Conservation (phyloP, 2,329 filamentous ascomycete genomes). For the Myriosclerotinia curreyana region DNA sequence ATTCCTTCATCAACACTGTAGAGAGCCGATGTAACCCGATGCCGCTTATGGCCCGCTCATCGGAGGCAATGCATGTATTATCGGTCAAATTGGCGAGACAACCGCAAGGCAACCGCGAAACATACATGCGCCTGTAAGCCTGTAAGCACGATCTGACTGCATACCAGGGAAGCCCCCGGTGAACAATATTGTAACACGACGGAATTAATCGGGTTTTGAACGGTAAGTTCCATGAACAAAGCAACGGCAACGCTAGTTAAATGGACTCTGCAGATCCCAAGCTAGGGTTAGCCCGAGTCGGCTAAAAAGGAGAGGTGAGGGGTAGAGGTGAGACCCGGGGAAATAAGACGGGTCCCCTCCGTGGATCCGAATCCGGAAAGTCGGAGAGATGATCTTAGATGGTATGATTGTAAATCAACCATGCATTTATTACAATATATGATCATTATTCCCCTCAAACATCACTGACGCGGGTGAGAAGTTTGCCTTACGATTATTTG, state of each 20-base stretch:
- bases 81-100: background rate
- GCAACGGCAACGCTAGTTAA: background rate
- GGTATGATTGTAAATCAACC: background rate
- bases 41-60: too few relatives aligned
- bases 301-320: background rate
- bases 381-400: background rate
- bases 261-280: background rate
- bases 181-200: background rate
- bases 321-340: background rate
- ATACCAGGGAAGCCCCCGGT: background rate
- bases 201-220: background rate
- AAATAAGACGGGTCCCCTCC: background rate
- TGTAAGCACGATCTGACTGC: constrained; percentile 2
- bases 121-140: background rate
- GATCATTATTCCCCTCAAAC: background rate
- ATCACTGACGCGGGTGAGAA: constrained; percentile 1
- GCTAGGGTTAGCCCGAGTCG: background rate
- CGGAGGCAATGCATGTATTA: background rate
- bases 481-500: background rate
- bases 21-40: too few relatives aligned
- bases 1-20: background rate
- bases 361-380: background rate
- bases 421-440: background rate
- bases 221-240: background rate
- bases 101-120: background rate